A percentile compares a stretch with the other conserved stretches of the same genome.
Conservation (phyloP, 805 yeast species). For the Novakomyces olei region DNA sequence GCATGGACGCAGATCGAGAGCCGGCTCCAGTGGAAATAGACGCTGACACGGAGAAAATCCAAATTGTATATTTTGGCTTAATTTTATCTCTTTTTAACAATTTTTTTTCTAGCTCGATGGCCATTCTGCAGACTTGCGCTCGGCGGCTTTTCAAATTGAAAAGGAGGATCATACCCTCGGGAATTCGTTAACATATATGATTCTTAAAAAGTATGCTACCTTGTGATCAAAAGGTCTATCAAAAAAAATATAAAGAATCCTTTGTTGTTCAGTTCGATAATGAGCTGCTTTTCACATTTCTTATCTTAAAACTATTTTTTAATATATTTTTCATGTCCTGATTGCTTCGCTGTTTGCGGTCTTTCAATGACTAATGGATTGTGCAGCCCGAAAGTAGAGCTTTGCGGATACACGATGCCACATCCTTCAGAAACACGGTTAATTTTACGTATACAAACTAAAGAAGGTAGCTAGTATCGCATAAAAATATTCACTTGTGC, state of each 20-base stretch:
- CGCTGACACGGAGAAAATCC: constrained; percentile 15
- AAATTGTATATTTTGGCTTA: constrained; percentile 10
- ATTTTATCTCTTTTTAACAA: constrained; percentile 1
- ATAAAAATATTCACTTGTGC: not conserved
- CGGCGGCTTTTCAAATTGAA: constrained; percentile 78
- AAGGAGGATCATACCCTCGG: constrained; percentile 96
- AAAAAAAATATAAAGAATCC: too few species aligned
- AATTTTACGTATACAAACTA: constrained; percentile 84
- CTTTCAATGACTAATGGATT: not conserved
- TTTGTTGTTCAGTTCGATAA: too few species aligned
- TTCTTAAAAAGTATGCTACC: constrained; percentile 54
- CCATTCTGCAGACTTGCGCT: constrained; percentile 75
- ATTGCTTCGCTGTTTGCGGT: not conserved
- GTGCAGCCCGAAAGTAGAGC: constrained; percentile 67
- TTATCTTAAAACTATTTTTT: not conserved
- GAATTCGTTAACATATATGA: constrained; percentile 75
- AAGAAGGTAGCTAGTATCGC: constrained; percentile 14
- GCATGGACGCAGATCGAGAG: constrained; percentile 1
- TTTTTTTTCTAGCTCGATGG: constrained; percentile 37
- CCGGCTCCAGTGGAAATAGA: not conserved
- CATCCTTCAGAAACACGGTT: constrained; percentile 87
- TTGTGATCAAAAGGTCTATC: not conserved
- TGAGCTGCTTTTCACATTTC: not conserved
- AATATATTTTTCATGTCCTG: not conserved
- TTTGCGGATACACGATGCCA: constrained; percentile 95